Percentiles rank a stretch among this genome's conserved stretches.
Conservation (phyloP, 768 basidiomycete genomes). For the Lactarius trivialis region DNA sequence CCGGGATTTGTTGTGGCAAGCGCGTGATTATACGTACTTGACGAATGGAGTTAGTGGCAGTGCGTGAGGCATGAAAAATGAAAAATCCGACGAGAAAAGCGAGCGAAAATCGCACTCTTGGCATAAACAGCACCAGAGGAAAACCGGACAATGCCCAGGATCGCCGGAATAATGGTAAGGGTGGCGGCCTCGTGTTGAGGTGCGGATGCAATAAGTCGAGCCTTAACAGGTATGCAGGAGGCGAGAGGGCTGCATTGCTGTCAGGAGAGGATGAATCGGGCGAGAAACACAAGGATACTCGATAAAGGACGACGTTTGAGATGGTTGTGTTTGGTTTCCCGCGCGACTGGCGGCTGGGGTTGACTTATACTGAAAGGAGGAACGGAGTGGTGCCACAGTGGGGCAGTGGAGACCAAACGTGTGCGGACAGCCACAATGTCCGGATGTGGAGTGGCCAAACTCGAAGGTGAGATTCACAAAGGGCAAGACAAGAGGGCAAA, state of each 20-base stretch:
- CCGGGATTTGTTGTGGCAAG: neutral
- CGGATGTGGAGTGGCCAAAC: conserved; percentile 4
- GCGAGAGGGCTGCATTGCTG: too few species aligned
- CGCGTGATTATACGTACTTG: neutral
- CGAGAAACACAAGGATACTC: neutral
- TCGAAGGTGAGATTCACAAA: neutral
- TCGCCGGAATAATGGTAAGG: neutral
- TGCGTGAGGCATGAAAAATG: neutral
- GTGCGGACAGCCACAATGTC: neutral
- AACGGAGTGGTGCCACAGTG: neutral
- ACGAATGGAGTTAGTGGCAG: neutral
- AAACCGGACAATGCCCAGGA: neutral
- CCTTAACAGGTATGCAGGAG: neutral
- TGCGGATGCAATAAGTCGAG: neutral
- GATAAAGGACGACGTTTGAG: conserved; percentile 3
- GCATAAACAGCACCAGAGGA: neutral
- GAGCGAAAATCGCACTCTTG: neutral
- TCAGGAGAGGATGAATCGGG: conserved; percentile 3
- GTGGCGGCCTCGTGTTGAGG: neutral
- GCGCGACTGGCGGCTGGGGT: neutral
- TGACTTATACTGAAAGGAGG: neutral
- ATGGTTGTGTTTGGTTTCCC: neutral
- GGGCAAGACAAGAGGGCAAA: neutral
- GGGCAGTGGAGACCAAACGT: conserved; percentile 3
- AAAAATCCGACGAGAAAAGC: neutral